Percentiles rank a stretch among this genome's conserved stretches.
phyloP scores from a whole-genome alignment of 805 yeast genomes.

The Lipomyces yamadae region DNA sequence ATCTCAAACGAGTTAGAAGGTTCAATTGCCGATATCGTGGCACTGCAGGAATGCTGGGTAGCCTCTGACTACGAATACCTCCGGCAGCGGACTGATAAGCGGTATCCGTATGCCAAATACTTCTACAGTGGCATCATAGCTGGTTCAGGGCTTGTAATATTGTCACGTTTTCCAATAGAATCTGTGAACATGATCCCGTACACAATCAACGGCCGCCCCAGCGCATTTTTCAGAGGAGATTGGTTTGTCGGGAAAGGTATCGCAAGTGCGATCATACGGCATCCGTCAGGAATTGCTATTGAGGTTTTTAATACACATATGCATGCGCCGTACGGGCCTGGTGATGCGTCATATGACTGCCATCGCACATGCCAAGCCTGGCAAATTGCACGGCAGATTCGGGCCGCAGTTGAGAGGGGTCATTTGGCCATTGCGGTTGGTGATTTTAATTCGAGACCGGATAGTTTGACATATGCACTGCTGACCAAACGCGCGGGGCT shows the following conservation, averaged over 20 bases:
- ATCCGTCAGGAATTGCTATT: constrained; percentile 54
- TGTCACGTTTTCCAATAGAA: constrained; percentile 83
- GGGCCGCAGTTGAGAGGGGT: constrained; percentile 68
- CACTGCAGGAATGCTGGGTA: constrained; percentile 95
- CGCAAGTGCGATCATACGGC: constrained; percentile 70
- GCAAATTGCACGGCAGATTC: constrained; percentile 79
- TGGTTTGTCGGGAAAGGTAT: constrained; percentile 96
- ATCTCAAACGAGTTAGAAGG: constrained; percentile 69
- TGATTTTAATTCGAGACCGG: constrained; percentile 88
- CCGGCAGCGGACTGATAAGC: constrained; percentile 50
- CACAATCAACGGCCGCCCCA: constrained; percentile 92
- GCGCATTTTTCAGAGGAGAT: constrained; percentile 93
- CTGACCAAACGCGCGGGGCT: constrained; percentile 71
- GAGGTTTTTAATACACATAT: constrained; percentile 87
- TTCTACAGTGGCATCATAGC: constrained; percentile 78
- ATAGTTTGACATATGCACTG: constrained; percentile 76
- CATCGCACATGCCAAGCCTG: constrained; percentile 96
- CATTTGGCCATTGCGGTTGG: constrained; percentile 89
- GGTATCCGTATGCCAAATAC: constrained; percentile 67
- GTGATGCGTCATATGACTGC: constrained; percentile 88
- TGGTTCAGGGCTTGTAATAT: constrained; percentile 90
- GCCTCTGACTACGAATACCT: constrained; percentile 79
- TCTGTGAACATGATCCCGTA: constrained; percentile 79
- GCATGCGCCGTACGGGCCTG: constrained; percentile 94
- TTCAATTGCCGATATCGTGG: constrained; percentile 75